A percentile compares a stretch with the other conserved stretches of the same genome.
Conservation (phyloP, 331 rosid species). For the Malus hybrid region DNA sequence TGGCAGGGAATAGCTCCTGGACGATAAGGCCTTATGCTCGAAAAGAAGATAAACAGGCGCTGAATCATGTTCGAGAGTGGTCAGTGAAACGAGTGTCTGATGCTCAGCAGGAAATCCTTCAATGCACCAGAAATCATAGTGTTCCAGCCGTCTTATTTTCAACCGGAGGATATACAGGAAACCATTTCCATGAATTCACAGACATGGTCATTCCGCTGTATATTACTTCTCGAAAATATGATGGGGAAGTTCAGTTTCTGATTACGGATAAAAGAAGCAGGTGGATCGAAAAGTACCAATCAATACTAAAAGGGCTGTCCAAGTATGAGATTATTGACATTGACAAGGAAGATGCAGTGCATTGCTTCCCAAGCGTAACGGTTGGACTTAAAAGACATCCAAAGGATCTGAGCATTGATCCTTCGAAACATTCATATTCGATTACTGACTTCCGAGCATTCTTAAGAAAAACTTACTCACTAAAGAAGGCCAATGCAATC, state of each 20-base stretch:
- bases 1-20: conserved; percentile 35
- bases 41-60: conserved; percentile 41
- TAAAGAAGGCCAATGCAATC: conserved; percentile 42
- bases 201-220: conserved; percentile 69
- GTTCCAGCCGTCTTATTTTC: conserved; percentile 79
- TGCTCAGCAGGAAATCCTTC: conserved; percentile 17
- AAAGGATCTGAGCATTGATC: conserved; percentile 56
- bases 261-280: conserved; percentile 34
- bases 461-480: conserved; percentile 44
- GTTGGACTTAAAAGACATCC: conserved; percentile 61
- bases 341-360: conserved; percentile 53
- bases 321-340: conserved; percentile 49
- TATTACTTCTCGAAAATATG: conserved; percentile 50
- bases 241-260: conserved; percentile 66
- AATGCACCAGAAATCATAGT: conserved; percentile 43
- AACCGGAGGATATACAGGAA: conserved; percentile 64
- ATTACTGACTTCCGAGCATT: conserved; percentile 63
- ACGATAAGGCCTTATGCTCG: conserved; percentile 77
- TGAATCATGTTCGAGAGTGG: conserved; percentile 54
- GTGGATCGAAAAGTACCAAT: conserved; percentile 47
- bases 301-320: conserved; percentile 48
- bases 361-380: conserved; percentile 61
- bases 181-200: conserved; percentile 84
- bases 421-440: conserved; percentile 45
- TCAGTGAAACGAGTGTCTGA: conserved; percentile 24